A percentile compares a stretch with the other conserved stretches of the same genome.
Conservation (phyloP, 1,284 basidiomycete genomes). For the Exobasidium cylindrosporum region DNA sequence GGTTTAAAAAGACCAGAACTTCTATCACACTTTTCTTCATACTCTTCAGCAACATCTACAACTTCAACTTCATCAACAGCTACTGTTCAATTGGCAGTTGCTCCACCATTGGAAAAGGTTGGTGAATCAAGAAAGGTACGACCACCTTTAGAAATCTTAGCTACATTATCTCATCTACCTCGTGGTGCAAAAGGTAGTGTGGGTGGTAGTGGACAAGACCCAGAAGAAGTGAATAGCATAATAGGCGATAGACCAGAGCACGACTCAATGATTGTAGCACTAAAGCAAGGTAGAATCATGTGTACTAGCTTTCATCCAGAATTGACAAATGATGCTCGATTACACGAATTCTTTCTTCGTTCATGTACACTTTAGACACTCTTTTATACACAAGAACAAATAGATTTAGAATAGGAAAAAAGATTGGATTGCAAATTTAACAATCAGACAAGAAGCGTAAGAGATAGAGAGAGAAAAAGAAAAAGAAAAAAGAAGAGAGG, state of each 20-base stretch:
- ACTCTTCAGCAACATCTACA: not conserved
- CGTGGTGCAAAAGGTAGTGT: not conserved
- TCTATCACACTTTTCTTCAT: conserved; percentile 5
- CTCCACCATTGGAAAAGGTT: conserved; percentile 27
- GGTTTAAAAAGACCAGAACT: not conserved
- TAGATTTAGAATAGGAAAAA: not conserved
- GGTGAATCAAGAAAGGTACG: conserved; percentile 57
- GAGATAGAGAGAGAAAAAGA: not conserved
- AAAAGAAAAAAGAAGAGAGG: not conserved
- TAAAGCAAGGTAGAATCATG: conserved; percentile 78
- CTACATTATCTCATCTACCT: conserved; percentile 46
- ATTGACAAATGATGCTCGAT: conserved; percentile 77
- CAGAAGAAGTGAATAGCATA: conserved; percentile 19
- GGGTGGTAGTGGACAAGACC: conserved; percentile 15
- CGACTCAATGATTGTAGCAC: conserved; percentile 71
- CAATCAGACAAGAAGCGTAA: not conserved
- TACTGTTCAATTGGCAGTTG: conserved; percentile 13
- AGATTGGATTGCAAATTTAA: not conserved
- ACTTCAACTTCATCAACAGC: not conserved
- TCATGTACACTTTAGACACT: conserved; percentile 22
- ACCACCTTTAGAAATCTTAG: conserved; percentile 63
- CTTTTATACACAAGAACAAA: not conserved
- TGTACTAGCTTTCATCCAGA: conserved; percentile 94
- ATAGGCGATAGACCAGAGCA: conserved; percentile 27
- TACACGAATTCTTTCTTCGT: conserved; percentile 81